Base-by-base conservation (phyloP, 129 eudicot genomes). In the Escallonia rubra region DNA sequence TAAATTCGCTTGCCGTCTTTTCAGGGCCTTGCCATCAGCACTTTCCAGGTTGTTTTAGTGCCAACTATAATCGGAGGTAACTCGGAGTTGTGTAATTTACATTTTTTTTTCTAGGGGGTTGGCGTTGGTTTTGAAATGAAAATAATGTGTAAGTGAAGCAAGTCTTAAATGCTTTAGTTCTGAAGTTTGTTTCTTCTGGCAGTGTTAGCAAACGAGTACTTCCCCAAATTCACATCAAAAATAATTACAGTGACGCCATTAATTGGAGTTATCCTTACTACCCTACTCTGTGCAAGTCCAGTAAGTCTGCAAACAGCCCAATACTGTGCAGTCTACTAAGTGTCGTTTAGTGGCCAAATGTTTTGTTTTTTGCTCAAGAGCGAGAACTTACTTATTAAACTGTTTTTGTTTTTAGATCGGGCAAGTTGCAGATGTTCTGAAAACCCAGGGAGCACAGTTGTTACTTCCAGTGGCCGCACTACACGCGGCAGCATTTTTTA, bases 261-360 rank as follows among this genome's bases (percentile, higher is more conserved):
- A 67, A 86, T 93, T 38, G 99, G 99, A 50, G 99, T 93, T 78
- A 77, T 93, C 39, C 86, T 93, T 48, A 93, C 99, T 39, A 93
- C 99, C 59, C 95, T 93, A 75, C 96, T 93, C 59, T 93, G 96
- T 82, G 99, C 99, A n/a, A 93, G 99, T 61, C 99, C 99, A 46
- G 99, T 93, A 84, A 89, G 96, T 82, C 63, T 72, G 38, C 55
- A 11, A 51, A 2, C 10, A 61, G 10, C 61, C 61, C 16, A 8
- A 13, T 68, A 11, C 60, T 38, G 34, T 43, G 4, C 66, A 50
- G 10, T 50, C 55, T 50, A 50, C 12, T 50, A 23, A 23, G 34
- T 23, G 34, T 23, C 1, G 34, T 23, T 23, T 23, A 23, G 34
- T 23, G 34, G 34, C 16, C 16, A 48, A 23, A 48, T 38, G 8